These are phyloP conservation scores for Helichrysum umbraculigerum DNA, from an alignment of 129 eudicot species.

Conservation along the genomic window DNA sequence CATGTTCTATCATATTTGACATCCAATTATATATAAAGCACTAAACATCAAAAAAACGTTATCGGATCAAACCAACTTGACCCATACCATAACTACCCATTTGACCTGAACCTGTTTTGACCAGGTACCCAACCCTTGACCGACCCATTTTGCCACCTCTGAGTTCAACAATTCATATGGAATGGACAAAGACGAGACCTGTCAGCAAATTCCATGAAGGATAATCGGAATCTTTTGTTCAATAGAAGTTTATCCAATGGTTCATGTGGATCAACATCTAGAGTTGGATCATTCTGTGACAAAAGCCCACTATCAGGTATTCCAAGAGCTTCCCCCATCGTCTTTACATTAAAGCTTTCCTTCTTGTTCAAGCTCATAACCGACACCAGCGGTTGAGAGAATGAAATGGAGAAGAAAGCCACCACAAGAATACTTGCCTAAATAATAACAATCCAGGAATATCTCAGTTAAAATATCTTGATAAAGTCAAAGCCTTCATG, in stretches of 20 bases:
- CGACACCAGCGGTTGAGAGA: slow-evolving; percentile 82
- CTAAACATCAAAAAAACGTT: not conserved
- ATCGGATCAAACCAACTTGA: not conserved
- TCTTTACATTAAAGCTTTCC: slow-evolving; percentile 41
- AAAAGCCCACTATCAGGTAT: slow-evolving; percentile 67
- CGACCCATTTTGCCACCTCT: slow-evolving; percentile 1
- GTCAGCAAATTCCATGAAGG: slow-evolving; percentile 88
- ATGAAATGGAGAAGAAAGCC: slow-evolving; percentile 81
- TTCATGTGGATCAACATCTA: slow-evolving; percentile 49
- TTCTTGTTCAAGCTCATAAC: slow-evolving; percentile 77
- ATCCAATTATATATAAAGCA: not conserved
- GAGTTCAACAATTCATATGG: not conserved
- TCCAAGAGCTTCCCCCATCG: slow-evolving; percentile 86
- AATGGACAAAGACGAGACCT: slow-evolving; percentile 45
- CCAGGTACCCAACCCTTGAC: not conserved
- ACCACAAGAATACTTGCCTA: slow-evolving; percentile 74
- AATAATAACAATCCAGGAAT: not conserved
- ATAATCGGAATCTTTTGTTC: slow-evolving; percentile 71
- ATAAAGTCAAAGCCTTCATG: slow-evolving; percentile 18
- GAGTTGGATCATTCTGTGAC: slow-evolving; percentile 41
- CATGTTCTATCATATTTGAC: not conserved
- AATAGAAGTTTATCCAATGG: slow-evolving; percentile 76
- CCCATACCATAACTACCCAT: not conserved
- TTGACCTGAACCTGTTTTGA: not conserved
- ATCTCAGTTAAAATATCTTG: slow-evolving; percentile 11